phyloP scores from a whole-genome alignment of 139 green algal genomes.

The Edaphochlamys debaryana region DNA sequence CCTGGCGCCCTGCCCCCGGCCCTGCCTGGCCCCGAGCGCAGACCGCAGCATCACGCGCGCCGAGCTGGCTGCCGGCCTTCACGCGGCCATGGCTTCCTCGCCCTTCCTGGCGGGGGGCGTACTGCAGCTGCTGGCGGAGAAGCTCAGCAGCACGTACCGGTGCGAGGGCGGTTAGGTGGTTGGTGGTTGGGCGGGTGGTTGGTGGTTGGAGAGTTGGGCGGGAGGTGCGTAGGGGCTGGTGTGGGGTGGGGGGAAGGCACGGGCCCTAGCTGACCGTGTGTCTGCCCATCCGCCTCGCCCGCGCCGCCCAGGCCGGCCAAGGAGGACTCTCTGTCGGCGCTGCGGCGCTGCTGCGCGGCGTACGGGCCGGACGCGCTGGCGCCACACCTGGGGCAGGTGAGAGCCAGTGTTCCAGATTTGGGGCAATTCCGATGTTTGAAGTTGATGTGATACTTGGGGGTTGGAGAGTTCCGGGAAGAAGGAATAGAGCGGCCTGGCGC shows the following conservation, averaged over 20 bases:
- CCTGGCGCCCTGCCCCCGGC: background rate
- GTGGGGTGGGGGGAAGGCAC: no score
- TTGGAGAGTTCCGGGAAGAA: no score
- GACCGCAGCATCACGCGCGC: slow-evolving; percentile 31
- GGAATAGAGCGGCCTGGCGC: no score
- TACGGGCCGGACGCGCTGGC: slow-evolving; percentile 42
- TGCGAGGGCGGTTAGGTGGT: background rate
- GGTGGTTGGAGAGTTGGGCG: background rate
- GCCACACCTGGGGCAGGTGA: slow-evolving; percentile 34
- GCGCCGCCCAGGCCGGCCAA: slow-evolving; percentile 41
- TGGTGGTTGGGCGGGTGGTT: background rate
- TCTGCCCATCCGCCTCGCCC: no score
- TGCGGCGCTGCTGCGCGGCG: slow-evolving; percentile 39
- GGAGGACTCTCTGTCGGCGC: slow-evolving; percentile 42
- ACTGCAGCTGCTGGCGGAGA: slow-evolving; percentile 58
- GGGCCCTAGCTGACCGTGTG: no score
- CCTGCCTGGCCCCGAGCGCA: no score
- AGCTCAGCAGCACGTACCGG: slow-evolving; percentile 56
- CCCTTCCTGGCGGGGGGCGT: slow-evolving; percentile 49
- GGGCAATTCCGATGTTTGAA: no score
- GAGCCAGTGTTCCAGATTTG: background rate
- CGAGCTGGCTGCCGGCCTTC: slow-evolving; percentile 17
- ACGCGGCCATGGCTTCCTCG: slow-evolving; percentile 18
- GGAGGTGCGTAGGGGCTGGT: no score
- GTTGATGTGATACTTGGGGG: no score